Evolutionary conservation across 176 grass and related monocot genomes (phyloP), one percentile per base, ranked within the genome.

Genomic region (Musa schizocarpa): DNA sequence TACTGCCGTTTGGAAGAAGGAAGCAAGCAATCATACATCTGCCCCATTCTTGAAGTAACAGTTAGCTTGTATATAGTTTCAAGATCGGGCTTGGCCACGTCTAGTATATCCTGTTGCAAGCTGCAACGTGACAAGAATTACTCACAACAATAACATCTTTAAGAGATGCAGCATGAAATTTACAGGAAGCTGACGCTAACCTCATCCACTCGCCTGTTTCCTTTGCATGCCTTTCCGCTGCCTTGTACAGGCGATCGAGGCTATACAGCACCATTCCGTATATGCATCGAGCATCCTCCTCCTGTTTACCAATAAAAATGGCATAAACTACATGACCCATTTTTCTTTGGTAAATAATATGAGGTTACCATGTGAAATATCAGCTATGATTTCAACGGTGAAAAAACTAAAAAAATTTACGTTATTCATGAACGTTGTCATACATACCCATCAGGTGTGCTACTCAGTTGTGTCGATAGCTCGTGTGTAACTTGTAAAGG

Each of bases 141-240:
- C 13, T 63, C 6, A 71, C 71, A 26, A 2, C 16, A 27, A 61
- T 27, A 24, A 16, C 64, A 59, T 4, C 75, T 68, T 73, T 53
- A 66, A 43, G 3, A 63, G 51, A 7, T 11, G 48, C 23, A 14
- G 21, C 11, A 54, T 48, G 13, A 25, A 25, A 62, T 52, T 57
- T 63, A 50, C 16, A 19, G 51, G 69, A 52, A 43, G 52, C 7
- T 22, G 25, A 13, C 13, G 73, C 83, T 75, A 12, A 91, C 95
- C 90, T 89, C 81, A 79, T 72, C 95, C 90, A 98, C 71, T 98
- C 90, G 27, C 82, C 90, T 16, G 95, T 91, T 80, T 91, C 86
- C 72, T 72, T 98, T 11, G 95, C 90, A 26, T 98, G 88, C 59
- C 67, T 59, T 79, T 98, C 95, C 12, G 89, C 95, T 43, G 95